phyloP scores from a whole-genome alignment of 768 basidiomycete genomes.

The Leucocoprinus sp. region DNA sequence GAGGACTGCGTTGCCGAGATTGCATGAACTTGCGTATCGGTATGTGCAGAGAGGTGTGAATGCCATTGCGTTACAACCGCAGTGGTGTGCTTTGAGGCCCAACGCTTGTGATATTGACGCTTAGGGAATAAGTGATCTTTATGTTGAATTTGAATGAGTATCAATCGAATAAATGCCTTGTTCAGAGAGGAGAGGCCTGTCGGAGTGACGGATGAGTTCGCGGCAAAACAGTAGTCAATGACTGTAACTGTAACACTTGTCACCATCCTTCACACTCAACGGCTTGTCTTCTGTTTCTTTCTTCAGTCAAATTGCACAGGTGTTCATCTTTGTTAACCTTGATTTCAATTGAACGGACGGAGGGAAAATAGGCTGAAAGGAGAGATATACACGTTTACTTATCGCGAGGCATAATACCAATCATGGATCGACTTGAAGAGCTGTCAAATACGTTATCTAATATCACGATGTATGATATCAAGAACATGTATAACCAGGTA shows the following conservation, averaged over 20 bases:
- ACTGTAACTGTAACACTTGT: too few relatives aligned
- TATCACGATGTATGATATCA: constrained; percentile 88
- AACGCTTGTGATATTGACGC: constrained; percentile 43
- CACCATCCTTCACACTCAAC: too few relatives aligned
- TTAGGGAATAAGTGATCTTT: constrained; percentile 16
- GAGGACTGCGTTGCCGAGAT: constrained; percentile 47
- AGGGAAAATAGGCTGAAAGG: constrained; percentile 46
- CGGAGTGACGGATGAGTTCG: too few relatives aligned
- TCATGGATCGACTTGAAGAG: constrained; percentile 74
- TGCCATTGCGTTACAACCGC: constrained; percentile 57
- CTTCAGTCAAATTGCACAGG: too few relatives aligned
- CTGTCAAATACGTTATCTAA: constrained; percentile 71
- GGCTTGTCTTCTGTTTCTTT: background rate
- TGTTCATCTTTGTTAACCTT: background rate
- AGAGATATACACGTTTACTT: constrained; percentile 46
- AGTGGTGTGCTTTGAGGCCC: constrained; percentile 65
- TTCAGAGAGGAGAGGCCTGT: too few relatives aligned
- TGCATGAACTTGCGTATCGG: constrained; percentile 60
- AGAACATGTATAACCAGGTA: constrained; percentile 91
- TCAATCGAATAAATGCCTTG: too few relatives aligned
- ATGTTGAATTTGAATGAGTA: too few relatives aligned
- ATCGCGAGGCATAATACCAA: background rate
- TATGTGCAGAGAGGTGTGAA: constrained; percentile 53
- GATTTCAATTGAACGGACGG: too few relatives aligned
- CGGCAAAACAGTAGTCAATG: too few relatives aligned